These are phyloP conservation scores for Aureobasidium pullulans DNA, from an alignment of 2,329 filamentous ascomycete genomes.

Conservation along the genomic window DNA sequence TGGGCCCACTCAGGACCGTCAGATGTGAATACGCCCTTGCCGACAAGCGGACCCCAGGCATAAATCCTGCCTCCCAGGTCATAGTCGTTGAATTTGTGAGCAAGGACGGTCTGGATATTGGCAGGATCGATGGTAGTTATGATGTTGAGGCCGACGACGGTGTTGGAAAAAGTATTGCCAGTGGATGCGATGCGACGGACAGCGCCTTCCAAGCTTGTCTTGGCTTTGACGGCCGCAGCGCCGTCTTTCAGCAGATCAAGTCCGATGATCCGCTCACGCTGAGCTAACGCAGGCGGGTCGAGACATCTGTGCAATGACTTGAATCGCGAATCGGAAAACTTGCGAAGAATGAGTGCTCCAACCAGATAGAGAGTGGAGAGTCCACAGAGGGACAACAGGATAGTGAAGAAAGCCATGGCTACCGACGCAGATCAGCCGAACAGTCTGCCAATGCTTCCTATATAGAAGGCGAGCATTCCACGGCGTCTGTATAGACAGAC, in stretches of 20 bases:
- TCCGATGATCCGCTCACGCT: not conserved
- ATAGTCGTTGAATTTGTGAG: constrained; percentile 35
- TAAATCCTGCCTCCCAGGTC: not conserved
- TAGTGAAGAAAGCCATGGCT: not conserved
- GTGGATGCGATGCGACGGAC: not conserved
- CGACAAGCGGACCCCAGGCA: constrained; percentile 21
- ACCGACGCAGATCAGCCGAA: not conserved
- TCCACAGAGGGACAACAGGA: not conserved
- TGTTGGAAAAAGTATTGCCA: not conserved
- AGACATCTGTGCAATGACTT: not conserved
- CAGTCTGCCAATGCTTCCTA: not conserved
- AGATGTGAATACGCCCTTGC: constrained; percentile 32
- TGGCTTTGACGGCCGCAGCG: not conserved
- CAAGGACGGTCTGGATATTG: constrained; percentile 35
- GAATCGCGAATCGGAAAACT: not conserved
- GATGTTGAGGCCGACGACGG: not conserved
- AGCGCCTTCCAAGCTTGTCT: not conserved
- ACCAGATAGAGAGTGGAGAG: not conserved
- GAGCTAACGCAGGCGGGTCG: not conserved
- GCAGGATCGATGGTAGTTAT: constrained; percentile 28
- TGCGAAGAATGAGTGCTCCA: not conserved
- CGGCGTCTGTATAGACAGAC: not conserved
- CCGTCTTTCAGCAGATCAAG: not conserved
- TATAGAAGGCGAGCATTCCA: not conserved
- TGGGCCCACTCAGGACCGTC: constrained; percentile 29